Conservation (phyloP, 2,329 filamentous ascomycete genomes). For the Dothiorella sarmentorum region DNA sequence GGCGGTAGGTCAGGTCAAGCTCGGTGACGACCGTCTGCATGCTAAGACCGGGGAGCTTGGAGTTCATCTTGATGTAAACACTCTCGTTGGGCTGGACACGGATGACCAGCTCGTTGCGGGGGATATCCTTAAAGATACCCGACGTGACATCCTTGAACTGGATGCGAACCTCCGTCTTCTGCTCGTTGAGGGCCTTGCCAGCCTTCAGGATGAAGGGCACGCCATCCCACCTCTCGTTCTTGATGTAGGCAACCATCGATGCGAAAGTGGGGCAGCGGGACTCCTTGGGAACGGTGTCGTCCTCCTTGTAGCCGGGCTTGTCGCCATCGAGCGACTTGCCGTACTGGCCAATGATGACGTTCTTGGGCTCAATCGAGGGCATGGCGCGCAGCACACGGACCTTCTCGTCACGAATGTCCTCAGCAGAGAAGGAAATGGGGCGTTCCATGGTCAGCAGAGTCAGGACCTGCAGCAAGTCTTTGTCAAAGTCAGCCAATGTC, state of each 20-base stretch:
- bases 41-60: conserved; percentile 93
- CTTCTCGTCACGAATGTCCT: conserved; percentile 98
- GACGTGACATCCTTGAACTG: conserved; percentile 99
- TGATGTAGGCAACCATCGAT: conserved; percentile 95
- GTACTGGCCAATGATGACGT: conserved; percentile 99
- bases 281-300: conserved; percentile 95
- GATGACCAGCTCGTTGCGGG: conserved; percentile 97
- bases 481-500: conserved; percentile 7
- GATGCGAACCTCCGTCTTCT: conserved; percentile 98
- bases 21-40: conserved; percentile 99
- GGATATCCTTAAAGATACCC: conserved; percentile 99
- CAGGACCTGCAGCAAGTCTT: conserved; percentile 86
- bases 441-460: conserved; percentile 97
- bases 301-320: conserved; percentile 98
- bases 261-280: conserved; percentile 98
- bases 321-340: conserved; percentile 91
- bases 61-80: conserved; percentile 99
- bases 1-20: conserved; percentile 94
- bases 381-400: conserved; percentile 93
- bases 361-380: conserved; percentile 94
- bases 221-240: conserved; percentile 99
- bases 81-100: conserved; percentile 99
- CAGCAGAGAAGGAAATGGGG: conserved; percentile 94
- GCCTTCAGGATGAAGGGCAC: conserved; percentile 99
- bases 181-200: conserved; percentile 96